Base-by-base conservation (phyloP, 1,284 basidiomycete genomes). In the Amylostereum areolatum region DNA sequence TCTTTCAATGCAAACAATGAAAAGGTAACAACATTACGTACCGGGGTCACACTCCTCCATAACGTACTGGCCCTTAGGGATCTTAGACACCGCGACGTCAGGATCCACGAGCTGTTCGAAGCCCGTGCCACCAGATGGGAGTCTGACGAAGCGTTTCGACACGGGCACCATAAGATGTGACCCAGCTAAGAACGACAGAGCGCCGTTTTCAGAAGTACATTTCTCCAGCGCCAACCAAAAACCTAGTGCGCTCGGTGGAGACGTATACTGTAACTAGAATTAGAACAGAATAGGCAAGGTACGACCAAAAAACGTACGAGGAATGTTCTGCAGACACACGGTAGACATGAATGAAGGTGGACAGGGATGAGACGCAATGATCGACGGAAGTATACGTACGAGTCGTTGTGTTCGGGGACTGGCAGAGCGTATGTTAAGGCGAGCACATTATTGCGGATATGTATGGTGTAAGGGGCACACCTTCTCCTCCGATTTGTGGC, bases 211-310 rank as follows among this genome's bases (percentile, higher is more conserved):
- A 1, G 80, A 66, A 5, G 91, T 93, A 63, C 92, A 95, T 53
- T 81, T 79, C 64, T 98, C 95, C 24, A 98, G 71, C 0, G 95
- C 91, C 51, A 97, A 89, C 96, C 96, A 99, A 62, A 94, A 92
- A 0, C 96, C 96, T 4, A 98, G 75, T 0, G 96, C 95, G 5
- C 82, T 85, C 0, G 92, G 92, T 6, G 96, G 95, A 45, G 89
- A 74, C 3, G 94, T 97, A 66, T 96, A 97, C 92, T 92, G 56
- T 39, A 43, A 39, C 12, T 18, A 18, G 33, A 5, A 25, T n/a
- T 5, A 7, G 9, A 24, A 44, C 49, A 2, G 44, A 44, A 40
- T 39, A 43, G 25, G 8, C 18, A 43, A 34, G 30, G 44, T 34
- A 41, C 34, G 37, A 48, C 7, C 11, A 46, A 40, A 12, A 34